phyloP scores from a whole-genome alignment of 176 grass and related monocot genomes.

The Ampelocalamus luodianensis region DNA sequence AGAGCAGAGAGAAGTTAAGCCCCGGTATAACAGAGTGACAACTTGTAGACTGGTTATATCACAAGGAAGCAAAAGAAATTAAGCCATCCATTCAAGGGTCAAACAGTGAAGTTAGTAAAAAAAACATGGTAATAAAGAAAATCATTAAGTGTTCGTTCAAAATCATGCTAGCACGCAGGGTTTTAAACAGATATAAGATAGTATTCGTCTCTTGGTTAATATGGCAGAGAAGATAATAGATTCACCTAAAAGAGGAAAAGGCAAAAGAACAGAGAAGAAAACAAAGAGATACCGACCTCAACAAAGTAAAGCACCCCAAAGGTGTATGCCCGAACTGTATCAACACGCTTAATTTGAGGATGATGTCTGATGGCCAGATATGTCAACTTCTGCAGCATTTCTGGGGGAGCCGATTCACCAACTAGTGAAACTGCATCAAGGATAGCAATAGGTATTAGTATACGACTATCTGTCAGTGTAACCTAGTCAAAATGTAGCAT shows the following conservation, averaged over 20 bases:
- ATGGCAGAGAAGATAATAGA: background rate
- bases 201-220: constrained; percentile 1
- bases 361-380: constrained; percentile 77
- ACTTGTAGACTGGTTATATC: background rate
- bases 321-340: constrained; percentile 88
- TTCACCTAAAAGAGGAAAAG: background rate
- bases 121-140: constrained; percentile 12
- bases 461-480: background rate
- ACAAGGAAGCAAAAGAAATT: background rate
- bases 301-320: constrained; percentile 96
- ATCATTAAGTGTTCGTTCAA: background rate
- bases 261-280: constrained; percentile 9
- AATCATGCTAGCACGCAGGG: constrained; percentile 11
- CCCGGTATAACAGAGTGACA: background rate
- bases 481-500: constrained; percentile 7
- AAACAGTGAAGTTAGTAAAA: background rate
- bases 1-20: background rate
- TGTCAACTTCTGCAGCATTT: constrained; percentile 93
- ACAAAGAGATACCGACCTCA: constrained; percentile 55
- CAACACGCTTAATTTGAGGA: constrained; percentile 79
- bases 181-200: constrained; percentile 1
- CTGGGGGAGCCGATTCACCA: constrained; percentile 81
- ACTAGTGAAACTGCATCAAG: constrained; percentile 68
- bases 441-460: constrained; percentile 18
- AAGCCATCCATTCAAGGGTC: background rate